These are phyloP conservation scores for Gnomoniopsis sp. DNA, from an alignment of 2,329 filamentous ascomycete genomes.

Conservation along the genomic window DNA sequence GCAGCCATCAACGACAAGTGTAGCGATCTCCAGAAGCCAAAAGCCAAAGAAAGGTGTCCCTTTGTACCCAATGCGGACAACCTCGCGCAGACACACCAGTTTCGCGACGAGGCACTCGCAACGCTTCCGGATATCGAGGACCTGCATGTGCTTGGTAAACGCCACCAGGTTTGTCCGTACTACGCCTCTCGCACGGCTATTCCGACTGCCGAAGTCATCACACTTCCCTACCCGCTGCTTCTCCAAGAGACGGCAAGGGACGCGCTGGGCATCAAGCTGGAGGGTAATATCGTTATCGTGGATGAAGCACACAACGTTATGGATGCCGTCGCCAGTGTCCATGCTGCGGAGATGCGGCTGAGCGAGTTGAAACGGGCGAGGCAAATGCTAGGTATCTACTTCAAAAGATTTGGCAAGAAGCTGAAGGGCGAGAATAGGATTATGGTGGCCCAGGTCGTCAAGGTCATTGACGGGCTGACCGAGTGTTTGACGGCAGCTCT, in stretches of 20 bases:
- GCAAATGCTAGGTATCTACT: conserved; percentile 74
- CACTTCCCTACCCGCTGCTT: conserved; percentile 85
- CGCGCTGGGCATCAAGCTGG: conserved; percentile 79
- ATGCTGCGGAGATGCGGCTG: conserved; percentile 74
- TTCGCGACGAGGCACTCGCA: conserved; percentile 80
- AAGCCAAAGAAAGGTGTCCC: conserved; percentile 64
- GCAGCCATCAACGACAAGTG: conserved; percentile 93
- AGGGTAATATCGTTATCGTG: conserved; percentile 87
- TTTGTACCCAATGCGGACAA: conserved; percentile 79
- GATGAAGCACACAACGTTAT: conserved; percentile 98
- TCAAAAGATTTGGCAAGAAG: conserved; percentile 82
- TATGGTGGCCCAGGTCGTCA: conserved; percentile 83
- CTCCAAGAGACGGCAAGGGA: conserved; percentile 85
- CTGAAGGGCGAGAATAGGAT: conserved; percentile 88
- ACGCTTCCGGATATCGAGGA: conserved; percentile 93
- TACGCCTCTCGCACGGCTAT: conserved; percentile 88
- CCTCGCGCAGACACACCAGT: conserved; percentile 67
- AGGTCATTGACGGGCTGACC: conserved; percentile 75
- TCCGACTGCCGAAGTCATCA: conserved; percentile 83
- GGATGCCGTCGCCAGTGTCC: conserved; percentile 85
- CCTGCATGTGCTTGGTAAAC: conserved; percentile 71
- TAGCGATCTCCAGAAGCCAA: conserved; percentile 79
- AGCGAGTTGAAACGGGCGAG: conserved; percentile 70
- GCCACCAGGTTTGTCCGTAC: conserved; percentile 84
- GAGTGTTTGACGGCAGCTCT: conserved; percentile 61